Percentiles rank a stretch among this genome's conserved stretches.
Evolutionary conservation across 305 asterid genomes (phyloP).

Genomic region (Solanum aculeatissimum): DNA sequence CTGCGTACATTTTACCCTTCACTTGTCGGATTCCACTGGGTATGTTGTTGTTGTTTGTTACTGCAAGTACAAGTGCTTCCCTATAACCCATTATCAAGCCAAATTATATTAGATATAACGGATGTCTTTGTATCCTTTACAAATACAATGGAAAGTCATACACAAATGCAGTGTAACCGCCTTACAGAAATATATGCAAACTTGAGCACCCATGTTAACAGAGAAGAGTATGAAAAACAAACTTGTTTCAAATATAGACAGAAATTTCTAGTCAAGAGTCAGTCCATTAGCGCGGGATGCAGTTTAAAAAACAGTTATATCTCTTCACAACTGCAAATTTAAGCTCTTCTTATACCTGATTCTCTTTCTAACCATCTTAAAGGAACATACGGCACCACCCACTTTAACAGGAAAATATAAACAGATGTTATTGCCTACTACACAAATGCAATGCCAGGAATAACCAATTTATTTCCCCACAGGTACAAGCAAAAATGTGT

Average conservation of each 20-base stretch:
- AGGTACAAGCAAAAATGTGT: background rate
- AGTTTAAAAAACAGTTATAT: background rate
- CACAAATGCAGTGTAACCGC: background rate
- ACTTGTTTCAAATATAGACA: background rate
- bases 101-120: background rate
- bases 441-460: background rate
- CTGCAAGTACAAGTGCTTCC: background rate
- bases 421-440: background rate
- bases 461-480: background rate
- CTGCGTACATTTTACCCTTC: no score
- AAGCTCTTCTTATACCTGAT: background rate
- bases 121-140: background rate
- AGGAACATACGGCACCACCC: background rate
- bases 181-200: background rate
- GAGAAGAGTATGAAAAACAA: background rate
- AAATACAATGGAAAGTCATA: background rate
- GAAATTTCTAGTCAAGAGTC: background rate
- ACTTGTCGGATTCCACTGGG: no score
- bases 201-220: background rate
- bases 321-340: background rate
- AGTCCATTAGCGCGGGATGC: background rate
- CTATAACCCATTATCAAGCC: background rate
- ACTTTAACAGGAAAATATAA: background rate
- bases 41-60: no score
- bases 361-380: background rate